Evolutionary conservation across 2,329 filamentous ascomycete genomes (phyloP), one percentile per base, ranked within the genome.

Genomic region (Arthrobotrys musiformis): DNA sequence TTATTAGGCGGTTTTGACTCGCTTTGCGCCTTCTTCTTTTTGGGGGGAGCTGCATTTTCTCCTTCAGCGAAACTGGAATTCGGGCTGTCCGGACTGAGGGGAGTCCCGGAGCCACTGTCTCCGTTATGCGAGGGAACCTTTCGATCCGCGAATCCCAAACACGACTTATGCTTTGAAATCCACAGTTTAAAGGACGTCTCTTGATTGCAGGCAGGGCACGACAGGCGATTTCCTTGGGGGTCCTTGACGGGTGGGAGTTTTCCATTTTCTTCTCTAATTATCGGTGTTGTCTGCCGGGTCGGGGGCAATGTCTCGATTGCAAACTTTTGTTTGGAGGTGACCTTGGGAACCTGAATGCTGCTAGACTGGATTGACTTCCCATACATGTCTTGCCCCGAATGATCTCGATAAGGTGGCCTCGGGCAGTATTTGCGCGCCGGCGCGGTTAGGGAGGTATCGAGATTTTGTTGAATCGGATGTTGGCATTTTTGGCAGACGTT

Each of bases 111-210:
- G 22, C 72, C 72, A 44, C 72, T 76, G 52, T 76, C 72, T 50
- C 72, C 72, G n/a, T 64, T 66, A 8, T 76, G 68, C 30, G 72
- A 46, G 22, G 62, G 48, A 4, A 64, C 46, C 22, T 70, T 76
- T 46, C 58, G 69, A 26, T 76, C 72, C 8, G 72, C 35, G 17
- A 60, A 69, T 22, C 72, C 72, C 28, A 76, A 46, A 28, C 72
- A 76, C 6, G 46, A 22, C 42, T 76, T 76, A 28, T 76, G 72
- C 17, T 70, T 76, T 15, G 64, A 62, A 33, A 70, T 60, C 72
- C 72, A 76, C 9, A 76, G 30, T 60, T 76, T 76, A 35, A 76
- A 76, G 2, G 72, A 76, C 1, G 72, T 76, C 17, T 76, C 72
- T n/a, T 58, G 19, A 11, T 58, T 58, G 37, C 72, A 76, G 6